A percentile compares a stretch with the other conserved stretches of the same genome.
These are phyloP conservation scores for Helianthus tuberosus DNA, from an alignment of 129 eudicot genomes.

Conservation along the genomic window DNA sequence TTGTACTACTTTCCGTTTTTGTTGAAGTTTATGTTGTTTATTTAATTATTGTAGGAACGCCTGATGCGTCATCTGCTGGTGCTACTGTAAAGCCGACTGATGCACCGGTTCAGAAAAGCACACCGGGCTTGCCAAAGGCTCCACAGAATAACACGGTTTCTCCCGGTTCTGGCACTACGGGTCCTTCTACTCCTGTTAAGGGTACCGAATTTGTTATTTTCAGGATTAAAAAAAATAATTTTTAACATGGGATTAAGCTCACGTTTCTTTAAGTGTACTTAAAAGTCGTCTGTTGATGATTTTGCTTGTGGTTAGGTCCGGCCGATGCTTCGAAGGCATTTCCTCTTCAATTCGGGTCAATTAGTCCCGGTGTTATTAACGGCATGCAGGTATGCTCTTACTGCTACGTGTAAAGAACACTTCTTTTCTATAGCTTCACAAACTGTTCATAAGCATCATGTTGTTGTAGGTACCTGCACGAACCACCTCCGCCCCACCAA, in stretches of 20 bases:
- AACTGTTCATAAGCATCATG: not conserved
- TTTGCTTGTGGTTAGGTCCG: conserved; percentile 36
- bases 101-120: conserved; percentile 47
- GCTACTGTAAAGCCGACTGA: conserved; percentile 46
- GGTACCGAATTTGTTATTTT: conserved; percentile 37
- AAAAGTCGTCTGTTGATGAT: conserved; percentile 10
- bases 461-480: conserved; percentile 77
- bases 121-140: conserved; percentile 63
- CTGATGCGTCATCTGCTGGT: conserved; percentile 44
- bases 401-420: conserved; percentile 9
- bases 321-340: conserved; percentile 63
- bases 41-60: conserved; percentile 42
- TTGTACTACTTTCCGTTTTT: not conserved
- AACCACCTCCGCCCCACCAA: conserved; percentile 93
- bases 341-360: conserved; percentile 88
- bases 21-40: not conserved
- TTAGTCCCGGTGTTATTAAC: conserved; percentile 70
- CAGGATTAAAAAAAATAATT: not conserved
- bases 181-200: conserved; percentile 70
- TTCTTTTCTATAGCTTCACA: conserved; percentile 1
- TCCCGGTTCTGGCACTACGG: conserved; percentile 35
- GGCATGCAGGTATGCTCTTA: conserved; percentile 70
- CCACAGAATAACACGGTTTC: conserved; percentile 46
- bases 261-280: not conserved
- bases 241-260: not conserved